Conservation (phyloP, 164 flowering plant genomes). For the Nymphaea colorata region DNA sequence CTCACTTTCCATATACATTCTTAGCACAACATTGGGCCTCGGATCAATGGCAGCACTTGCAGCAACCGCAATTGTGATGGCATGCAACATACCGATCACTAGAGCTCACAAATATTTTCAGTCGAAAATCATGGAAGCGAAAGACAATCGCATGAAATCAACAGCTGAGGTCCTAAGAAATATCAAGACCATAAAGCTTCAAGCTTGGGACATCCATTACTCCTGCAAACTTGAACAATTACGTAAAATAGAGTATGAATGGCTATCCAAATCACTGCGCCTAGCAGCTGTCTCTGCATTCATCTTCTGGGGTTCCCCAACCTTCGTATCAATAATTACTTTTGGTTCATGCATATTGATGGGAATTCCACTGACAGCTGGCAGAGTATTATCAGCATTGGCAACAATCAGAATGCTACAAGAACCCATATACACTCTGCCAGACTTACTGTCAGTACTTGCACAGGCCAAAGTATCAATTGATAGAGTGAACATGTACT, state of each 20-base stretch:
- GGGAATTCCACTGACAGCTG: conserved; percentile 78
- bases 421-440: conserved; percentile 80
- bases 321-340: conserved; percentile 70
- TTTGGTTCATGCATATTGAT: conserved; percentile 63
- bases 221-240: conserved; percentile 47
- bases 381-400: conserved; percentile 79
- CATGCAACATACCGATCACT: conserved; percentile 74
- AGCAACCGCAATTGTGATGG: conserved; percentile 56
- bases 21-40: conserved; percentile 43
- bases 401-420: conserved; percentile 93
- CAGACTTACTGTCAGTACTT: conserved; percentile 57
- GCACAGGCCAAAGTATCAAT: conserved; percentile 87
- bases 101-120: conserved; percentile 57
- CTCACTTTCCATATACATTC: conserved; percentile 57
- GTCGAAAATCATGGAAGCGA: conserved; percentile 70
- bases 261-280: conserved; percentile 69
- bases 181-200: conserved; percentile 81
- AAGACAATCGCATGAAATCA: conserved; percentile 78
- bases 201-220: conserved; percentile 82
- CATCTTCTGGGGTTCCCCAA: conserved; percentile 84
- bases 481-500: conserved; percentile 61
- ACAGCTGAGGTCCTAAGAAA: conserved; percentile 76
- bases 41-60: conserved; percentile 66
- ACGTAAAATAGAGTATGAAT: conserved; percentile 46
- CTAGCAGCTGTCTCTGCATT: conserved; percentile 48